Conservation (phyloP, 2,329 filamentous ascomycete species). For the Neofusicoccum ribis region DNA sequence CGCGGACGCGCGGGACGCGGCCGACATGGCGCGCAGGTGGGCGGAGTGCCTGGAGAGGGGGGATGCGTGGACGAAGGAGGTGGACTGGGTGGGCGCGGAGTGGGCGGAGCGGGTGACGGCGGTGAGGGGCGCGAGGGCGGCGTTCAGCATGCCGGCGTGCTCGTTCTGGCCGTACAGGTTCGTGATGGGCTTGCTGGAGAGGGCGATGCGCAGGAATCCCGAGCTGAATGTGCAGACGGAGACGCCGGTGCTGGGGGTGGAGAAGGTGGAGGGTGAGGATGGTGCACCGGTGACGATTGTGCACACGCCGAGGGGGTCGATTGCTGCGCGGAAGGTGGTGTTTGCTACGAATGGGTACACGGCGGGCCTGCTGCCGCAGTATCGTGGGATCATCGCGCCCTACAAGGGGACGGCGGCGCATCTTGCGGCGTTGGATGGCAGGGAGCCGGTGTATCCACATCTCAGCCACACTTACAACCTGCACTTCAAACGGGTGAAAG, state of each 20-base stretch:
- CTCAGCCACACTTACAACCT: conserved; percentile 31
- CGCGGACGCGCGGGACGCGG: neutral
- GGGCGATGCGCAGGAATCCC: neutral
- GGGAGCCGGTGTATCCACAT: conserved; percentile 22
- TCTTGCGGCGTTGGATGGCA: conserved; percentile 8
- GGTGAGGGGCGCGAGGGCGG: neutral
- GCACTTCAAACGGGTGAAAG: neutral
- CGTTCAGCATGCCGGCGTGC: neutral
- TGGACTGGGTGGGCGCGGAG: neutral
- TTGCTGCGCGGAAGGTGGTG: conserved; percentile 24
- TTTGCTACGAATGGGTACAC: conserved; percentile 34
- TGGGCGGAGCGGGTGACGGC: neutral
- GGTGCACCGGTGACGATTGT: neutral
- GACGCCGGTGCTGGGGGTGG: conserved; percentile 3
- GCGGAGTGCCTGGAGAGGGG: conserved; percentile 3
- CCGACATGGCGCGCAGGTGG: neutral
- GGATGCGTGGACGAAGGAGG: conserved; percentile 23
- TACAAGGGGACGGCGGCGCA: conserved; percentile 29
- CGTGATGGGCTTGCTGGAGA: neutral
- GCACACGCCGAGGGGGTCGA: neutral
- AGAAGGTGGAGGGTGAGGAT: neutral
- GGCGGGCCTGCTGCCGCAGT: conserved; percentile 30
- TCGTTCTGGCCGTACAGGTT: conserved; percentile 5
- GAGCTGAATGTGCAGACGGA: conserved; percentile 8
- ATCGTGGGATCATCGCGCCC: conserved; percentile 39